These are phyloP conservation scores for Acanthamoeba lenticulata DNA, from an alignment of 208 protist genomes.

Conservation along the genomic window DNA sequence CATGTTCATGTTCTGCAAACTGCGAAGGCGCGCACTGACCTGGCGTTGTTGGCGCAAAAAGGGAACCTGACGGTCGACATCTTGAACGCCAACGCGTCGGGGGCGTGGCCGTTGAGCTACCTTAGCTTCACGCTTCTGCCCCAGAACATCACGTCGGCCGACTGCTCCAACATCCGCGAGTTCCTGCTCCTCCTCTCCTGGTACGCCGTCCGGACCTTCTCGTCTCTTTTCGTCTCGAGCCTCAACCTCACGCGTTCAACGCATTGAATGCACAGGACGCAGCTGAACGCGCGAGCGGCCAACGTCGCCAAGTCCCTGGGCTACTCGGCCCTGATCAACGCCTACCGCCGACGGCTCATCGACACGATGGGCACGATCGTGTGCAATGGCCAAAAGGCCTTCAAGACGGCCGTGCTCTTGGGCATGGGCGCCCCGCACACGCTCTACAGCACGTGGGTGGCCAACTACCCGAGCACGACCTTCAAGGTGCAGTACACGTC, in stretches of 20 bases:
- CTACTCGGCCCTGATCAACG: not conserved
- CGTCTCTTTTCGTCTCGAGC: not conserved
- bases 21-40: not conserved
- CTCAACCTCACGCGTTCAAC: not conserved
- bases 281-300: not conserved
- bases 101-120: not conserved
- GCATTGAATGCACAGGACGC: not conserved
- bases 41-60: not conserved
- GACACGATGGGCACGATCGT: constrained; percentile 36
- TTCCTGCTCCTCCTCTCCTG: not conserved
- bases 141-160: not conserved
- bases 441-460: not conserved
- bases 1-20: too few relatives aligned
- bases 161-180: constrained; percentile 15
- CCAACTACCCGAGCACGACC: not conserved
- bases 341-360: not conserved
- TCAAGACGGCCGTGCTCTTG: constrained; percentile 4
- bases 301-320: not conserved
- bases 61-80: not conserved
- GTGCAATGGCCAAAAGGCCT: not conserved
- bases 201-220: not conserved
- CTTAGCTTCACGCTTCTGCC: not conserved
- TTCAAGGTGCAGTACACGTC: constrained; percentile 12
- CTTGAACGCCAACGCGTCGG: not conserved
- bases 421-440: not conserved